A percentile compares a stretch with the other conserved stretches of the same genome.
Conservation (phyloP, 371 early-diverging fungal genomes). For the Mortierella sp. region DNA sequence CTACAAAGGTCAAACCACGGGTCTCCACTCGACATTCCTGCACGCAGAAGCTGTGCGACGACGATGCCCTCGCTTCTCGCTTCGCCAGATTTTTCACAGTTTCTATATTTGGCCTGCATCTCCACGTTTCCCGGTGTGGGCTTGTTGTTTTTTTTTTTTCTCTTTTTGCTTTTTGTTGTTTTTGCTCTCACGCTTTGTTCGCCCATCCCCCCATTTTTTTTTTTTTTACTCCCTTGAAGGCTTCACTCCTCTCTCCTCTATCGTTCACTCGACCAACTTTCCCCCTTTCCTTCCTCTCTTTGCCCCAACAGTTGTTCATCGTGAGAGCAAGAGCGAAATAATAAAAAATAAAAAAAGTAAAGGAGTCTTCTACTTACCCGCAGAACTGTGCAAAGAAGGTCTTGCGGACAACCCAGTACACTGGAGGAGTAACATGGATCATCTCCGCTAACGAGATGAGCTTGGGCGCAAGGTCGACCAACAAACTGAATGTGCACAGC, state of each 20-base stretch:
- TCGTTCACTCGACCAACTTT: too few relatives aligned
- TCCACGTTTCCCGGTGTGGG: not conserved
- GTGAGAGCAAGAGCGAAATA: not conserved
- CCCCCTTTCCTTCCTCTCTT: too few relatives aligned
- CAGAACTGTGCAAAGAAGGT: conserved; percentile 94
- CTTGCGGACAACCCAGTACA: conserved; percentile 76
- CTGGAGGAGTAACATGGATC: conserved; percentile 60
- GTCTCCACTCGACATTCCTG: too few relatives aligned
- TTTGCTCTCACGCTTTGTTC: too few relatives aligned
- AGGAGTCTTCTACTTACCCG: conserved; percentile 75
- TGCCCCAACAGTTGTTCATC: too few relatives aligned
- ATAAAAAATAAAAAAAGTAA: not conserved
- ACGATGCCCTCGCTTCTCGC: too few relatives aligned
- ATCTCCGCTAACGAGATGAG: conserved; percentile 70
- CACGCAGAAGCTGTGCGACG: too few relatives aligned
- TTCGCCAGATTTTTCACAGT: too few relatives aligned
- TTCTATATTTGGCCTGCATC: too few relatives aligned
- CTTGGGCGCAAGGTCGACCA: conserved; percentile 75
- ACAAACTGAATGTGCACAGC: conserved; percentile 71
- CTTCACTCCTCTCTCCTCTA: not conserved
- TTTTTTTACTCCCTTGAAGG: not conserved
- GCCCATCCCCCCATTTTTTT: not conserved
- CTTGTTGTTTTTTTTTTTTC: not conserved
- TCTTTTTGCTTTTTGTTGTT: not conserved
- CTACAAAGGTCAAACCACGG: too few relatives aligned